Evolutionary conservation across 23 red algal genomes (phyloP).

Genomic region (Cyanidioschyzon merolae): DNA sequence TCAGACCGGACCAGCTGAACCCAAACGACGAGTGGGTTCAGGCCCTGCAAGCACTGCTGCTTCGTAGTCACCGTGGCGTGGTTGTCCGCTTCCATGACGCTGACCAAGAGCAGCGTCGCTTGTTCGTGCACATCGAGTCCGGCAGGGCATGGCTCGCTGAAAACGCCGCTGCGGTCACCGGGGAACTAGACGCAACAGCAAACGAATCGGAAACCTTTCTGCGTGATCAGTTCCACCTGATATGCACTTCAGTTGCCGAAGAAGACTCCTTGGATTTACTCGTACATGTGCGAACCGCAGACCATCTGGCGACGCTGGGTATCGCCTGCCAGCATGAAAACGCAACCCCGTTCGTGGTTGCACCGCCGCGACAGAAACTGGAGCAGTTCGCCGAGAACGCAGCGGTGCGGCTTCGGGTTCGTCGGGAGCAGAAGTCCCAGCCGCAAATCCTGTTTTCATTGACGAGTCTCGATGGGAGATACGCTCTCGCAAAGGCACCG

Average conservation of each 20-base stretch:
- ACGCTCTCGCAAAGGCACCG: neutral
- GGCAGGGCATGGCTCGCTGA: neutral
- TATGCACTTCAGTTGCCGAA: neutral
- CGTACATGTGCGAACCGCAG: neutral
- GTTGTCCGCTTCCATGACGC: neutral
- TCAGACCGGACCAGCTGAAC: too few relatives aligned
- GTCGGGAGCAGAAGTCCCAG: neutral
- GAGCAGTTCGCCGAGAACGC: neutral
- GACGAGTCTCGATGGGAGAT: neutral
- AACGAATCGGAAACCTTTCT: neutral
- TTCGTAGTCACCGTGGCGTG: neutral
- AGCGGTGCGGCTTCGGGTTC: neutral
- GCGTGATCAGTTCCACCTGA: neutral
- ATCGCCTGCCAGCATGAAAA: neutral
- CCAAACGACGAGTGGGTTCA: too few relatives aligned
- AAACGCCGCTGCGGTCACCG: neutral
- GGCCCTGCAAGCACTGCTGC: neutral
- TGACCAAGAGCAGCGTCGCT: neutral
- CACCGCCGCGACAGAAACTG: neutral
- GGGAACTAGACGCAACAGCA: neutral
- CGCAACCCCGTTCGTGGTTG: neutral
- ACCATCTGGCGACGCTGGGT: neutral
- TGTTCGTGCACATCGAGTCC: neutral
- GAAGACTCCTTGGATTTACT: neutral
- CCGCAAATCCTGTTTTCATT: neutral